These are phyloP conservation scores for Corylus heterophylla DNA, from an alignment of 306 rosid species.

Conservation along the genomic window DNA sequence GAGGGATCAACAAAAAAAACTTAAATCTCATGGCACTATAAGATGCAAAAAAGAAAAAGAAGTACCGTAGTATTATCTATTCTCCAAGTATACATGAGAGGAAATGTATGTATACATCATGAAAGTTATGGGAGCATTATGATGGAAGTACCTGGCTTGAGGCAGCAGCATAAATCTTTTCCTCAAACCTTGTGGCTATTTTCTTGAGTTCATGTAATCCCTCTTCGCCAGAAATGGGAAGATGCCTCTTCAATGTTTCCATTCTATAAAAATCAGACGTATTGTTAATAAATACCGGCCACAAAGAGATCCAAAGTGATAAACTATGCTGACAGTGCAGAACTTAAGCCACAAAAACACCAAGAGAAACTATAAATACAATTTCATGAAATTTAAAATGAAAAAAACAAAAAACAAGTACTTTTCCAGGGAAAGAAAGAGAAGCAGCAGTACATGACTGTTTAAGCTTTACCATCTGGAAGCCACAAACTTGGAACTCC, in stretches of 20 bases:
- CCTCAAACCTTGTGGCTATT: slow-evolving; percentile 84
- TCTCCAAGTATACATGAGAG: background rate
- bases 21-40: background rate
- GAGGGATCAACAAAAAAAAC: slow-evolving; percentile 5
- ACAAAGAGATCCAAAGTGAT: background rate
- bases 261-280: slow-evolving; percentile 42
- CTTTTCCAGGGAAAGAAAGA: background rate
- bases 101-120: background rate
- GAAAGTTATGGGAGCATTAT: background rate
- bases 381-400: background rate
- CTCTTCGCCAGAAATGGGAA: slow-evolving; percentile 59
- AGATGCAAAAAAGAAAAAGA: background rate
- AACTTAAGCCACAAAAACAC: background rate
- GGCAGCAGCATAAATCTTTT: slow-evolving; percentile 62
- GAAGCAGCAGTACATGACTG: background rate
- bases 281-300: background rate
- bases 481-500: no score
- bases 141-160: slow-evolving; percentile 56
- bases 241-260: slow-evolving; percentile 68
- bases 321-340: background rate
- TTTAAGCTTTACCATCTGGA: background rate
- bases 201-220: slow-evolving; percentile 60
- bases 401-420: background rate
- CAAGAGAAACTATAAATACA: background rate
- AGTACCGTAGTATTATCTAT: background rate